Conservation (phyloP, 495 filamentous ascomycete genomes). For the Trichoderma gamsii region DNA sequence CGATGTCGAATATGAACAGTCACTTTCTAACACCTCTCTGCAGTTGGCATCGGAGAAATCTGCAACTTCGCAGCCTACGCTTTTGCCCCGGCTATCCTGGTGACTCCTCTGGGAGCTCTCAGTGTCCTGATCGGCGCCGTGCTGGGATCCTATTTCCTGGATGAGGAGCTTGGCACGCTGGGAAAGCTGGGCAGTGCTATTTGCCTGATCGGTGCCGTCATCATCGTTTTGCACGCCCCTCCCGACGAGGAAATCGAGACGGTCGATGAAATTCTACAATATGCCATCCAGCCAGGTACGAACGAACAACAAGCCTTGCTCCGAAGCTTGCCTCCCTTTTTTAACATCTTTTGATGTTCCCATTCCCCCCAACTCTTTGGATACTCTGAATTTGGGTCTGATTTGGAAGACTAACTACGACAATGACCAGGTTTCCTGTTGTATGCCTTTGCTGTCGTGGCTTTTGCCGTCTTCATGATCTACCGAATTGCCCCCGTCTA, state of each 20-base stretch:
- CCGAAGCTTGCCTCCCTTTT: neutral
- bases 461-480: constrained; percentile 89
- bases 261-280: constrained; percentile 80
- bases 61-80: constrained; percentile 98
- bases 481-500: constrained; percentile 84
- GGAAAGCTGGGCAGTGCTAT: constrained; percentile 94
- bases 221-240: constrained; percentile 95
- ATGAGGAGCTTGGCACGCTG: constrained; percentile 78
- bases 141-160: constrained; percentile 86
- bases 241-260: constrained; percentile 83
- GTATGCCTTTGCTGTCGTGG: constrained; percentile 68
- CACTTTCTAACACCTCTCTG: constrained; percentile 17
- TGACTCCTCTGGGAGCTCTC: constrained; percentile 88
- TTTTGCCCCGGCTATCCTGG: constrained; percentile 93
- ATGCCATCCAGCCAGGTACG: constrained; percentile 84
- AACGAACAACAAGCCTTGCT: neutral
- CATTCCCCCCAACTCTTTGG: no score
- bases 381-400: neutral
- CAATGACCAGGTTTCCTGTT: constrained; percentile 76
- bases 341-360: neutral
- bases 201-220: constrained; percentile 91
- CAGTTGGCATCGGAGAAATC: constrained; percentile 79
- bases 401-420: constrained; percentile 25
- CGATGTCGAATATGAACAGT: constrained; percentile 7
- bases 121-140: constrained; percentile 94